Evolutionary conservation across 768 basidiomycete genomes (phyloP), one percentile per base, ranked within the genome.

Genomic region (Phlebiopsis flavidoalba): DNA sequence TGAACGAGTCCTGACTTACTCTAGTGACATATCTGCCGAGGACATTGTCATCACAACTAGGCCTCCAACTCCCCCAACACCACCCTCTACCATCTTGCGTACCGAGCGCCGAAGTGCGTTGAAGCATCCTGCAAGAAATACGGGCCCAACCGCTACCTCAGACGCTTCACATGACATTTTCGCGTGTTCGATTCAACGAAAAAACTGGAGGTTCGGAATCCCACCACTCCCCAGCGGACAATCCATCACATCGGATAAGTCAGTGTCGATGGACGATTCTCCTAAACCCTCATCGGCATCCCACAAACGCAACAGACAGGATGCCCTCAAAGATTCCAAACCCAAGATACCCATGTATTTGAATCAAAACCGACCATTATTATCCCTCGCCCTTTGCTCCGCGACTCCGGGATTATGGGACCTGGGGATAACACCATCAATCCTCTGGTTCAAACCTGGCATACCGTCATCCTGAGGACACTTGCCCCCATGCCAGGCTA

Each of bases 371-470:
- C 3, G 17, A 43, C 40, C 40, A 43, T 43, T 49, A 19, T n/a
- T 19, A 49, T 49, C 17, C 48, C n/a, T 19, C 48, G n/a, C 17
- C 48, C 24, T 49, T 21, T 26, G 19, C 48, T 26, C 48, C 24
- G 48, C 21, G 52, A 43, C 10, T 43, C 40, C 17, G 40, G 40
- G n/a, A 19, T 55, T 19, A 55, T 55, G 43, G 14, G 36, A 2
- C 54, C 54, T 12, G 54, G 54, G 21, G 54, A 55, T 19, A 15
- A 55, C 54, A 55, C 40, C n/a, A 55, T 45, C 19, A 45, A 45
- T 37, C 15, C 54, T 11, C 54, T 55, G 36, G 54, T n/a, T n/a
- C n/a, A n/a, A 55, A 26, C 40, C 54, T 15, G 19, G 21, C 6
- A 36, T 12, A 19, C 53, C 53, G 40, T 26, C 19, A 26, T 43